phyloP scores from a whole-genome alignment of 441 rosid species.

The Gossypium trilobum region DNA sequence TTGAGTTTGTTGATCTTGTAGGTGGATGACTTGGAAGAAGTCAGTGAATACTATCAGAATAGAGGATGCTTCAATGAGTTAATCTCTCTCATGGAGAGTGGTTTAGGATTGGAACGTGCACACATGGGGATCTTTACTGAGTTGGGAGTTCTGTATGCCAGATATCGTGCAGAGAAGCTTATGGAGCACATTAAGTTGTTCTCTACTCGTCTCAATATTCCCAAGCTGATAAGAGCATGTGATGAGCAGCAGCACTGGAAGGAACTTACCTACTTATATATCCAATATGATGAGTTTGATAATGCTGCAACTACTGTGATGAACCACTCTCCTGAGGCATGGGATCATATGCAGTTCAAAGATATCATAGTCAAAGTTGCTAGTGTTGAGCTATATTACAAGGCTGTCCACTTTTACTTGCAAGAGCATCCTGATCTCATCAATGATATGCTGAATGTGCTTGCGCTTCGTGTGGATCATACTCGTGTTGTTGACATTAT shows the following conservation, averaged over 20 bases:
- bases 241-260: constrained; percentile 99
- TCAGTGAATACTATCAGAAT: constrained; percentile 94
- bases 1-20: constrained; percentile 16
- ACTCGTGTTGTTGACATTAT: constrained; percentile 94
- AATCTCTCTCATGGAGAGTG: constrained; percentile 99
- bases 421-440: constrained; percentile 98
- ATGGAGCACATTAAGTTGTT: constrained; percentile 99
- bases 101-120: constrained; percentile 94
- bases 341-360: constrained; percentile 99
- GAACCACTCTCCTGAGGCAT: constrained; percentile 99
- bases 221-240: constrained; percentile 95
- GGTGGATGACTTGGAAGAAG: constrained; percentile 99
- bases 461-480: constrained; percentile 90
- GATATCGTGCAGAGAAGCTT: constrained; percentile 93
- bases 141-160: constrained; percentile 94
- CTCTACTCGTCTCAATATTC: constrained; percentile 95
- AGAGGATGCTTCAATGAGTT: constrained; percentile 95
- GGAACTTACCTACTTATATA: constrained; percentile 84
- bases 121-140: constrained; percentile 99
- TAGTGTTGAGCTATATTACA: constrained; percentile 92
- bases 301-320: constrained; percentile 97
- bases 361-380: constrained; percentile 90
- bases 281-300: constrained; percentile 91
- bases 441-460: constrained; percentile 87
- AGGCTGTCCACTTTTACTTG: constrained; percentile 96